These are phyloP conservation scores for Vigna angularis DNA, from an alignment of 306 rosid species.

Conservation along the genomic window DNA sequence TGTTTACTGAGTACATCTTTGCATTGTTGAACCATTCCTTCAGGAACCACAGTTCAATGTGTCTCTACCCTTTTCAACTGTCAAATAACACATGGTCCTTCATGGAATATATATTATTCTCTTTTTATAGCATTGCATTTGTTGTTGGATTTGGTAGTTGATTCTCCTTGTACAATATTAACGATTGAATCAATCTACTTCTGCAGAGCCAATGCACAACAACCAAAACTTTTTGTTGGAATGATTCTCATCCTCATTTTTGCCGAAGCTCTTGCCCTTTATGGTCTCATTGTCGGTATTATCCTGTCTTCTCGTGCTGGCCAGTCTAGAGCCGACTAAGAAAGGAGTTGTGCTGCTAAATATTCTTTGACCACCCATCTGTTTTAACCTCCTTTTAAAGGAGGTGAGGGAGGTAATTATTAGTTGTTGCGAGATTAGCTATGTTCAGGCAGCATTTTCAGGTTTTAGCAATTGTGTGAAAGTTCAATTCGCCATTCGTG, in stretches of 20 bases:
- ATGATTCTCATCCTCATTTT: conserved; percentile 30
- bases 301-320: conserved; percentile 32
- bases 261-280: conserved; percentile 31
- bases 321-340: conserved; percentile 29
- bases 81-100: not conserved
- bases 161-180: not conserved
- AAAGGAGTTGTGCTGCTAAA: conserved; percentile 9
- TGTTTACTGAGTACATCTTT: not conserved
- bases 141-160: not conserved
- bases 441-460: conserved; percentile 25
- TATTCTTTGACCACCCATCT: conserved; percentile 22
- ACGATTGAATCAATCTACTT: not conserved
- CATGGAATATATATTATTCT: not conserved
- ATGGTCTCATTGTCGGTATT: conserved; percentile 27
- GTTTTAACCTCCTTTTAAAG: conserved; percentile 2
- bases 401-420: conserved; percentile 17
- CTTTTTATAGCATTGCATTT: conserved; percentile 12
- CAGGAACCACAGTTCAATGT: not conserved
- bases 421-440: not conserved
- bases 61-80: not conserved
- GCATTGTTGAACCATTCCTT: not conserved
- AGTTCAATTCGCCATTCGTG: conserved; percentile 14
- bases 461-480: conserved; percentile 19
- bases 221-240: conserved; percentile 33
- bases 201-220: conserved; percentile 31